phyloP scores from a whole-genome alignment of 345 rosid species.

The Pugionium cornutum region DNA sequence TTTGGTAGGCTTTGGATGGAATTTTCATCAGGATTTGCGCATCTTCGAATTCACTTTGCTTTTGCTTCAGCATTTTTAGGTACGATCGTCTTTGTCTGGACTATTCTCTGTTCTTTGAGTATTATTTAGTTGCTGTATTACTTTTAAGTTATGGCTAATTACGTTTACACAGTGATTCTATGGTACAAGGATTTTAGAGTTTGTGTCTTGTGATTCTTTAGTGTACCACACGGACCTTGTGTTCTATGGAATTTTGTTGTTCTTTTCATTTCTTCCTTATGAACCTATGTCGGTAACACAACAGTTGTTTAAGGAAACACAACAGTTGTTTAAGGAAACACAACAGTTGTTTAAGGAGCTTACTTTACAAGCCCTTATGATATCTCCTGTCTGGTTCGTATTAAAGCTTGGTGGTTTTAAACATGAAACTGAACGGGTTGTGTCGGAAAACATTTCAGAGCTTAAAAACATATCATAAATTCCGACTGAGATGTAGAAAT shows the following conservation, averaged over 20 bases:
- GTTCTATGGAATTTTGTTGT: conserved; percentile 3
- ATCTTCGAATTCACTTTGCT: no score
- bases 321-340: no score
- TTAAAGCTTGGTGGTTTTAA: conserved; percentile 5
- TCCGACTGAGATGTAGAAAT: no score
- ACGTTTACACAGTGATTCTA: not conserved
- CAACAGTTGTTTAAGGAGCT: not conserved
- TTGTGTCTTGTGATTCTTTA: no score
- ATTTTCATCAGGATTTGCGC: no score
- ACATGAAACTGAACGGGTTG: conserved; percentile 11
- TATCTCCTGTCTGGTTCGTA: conserved; percentile 15
- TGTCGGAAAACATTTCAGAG: not conserved
- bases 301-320: no score
- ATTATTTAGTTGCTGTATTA: not conserved
- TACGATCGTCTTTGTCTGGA: not conserved
- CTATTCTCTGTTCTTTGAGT: not conserved
- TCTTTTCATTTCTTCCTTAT: not conserved
- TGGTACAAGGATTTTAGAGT: not conserved
- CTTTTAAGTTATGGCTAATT: conserved; percentile 16
- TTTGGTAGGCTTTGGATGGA: no score
- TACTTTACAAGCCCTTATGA: conserved; percentile 12
- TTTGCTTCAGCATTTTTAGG: not conserved
- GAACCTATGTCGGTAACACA: not conserved
- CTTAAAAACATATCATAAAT: not conserved
- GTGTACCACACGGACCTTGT: conserved; percentile 30